Base-by-base conservation (phyloP, 345 rosid species). In the Lagerstroemia speciosa region DNA sequence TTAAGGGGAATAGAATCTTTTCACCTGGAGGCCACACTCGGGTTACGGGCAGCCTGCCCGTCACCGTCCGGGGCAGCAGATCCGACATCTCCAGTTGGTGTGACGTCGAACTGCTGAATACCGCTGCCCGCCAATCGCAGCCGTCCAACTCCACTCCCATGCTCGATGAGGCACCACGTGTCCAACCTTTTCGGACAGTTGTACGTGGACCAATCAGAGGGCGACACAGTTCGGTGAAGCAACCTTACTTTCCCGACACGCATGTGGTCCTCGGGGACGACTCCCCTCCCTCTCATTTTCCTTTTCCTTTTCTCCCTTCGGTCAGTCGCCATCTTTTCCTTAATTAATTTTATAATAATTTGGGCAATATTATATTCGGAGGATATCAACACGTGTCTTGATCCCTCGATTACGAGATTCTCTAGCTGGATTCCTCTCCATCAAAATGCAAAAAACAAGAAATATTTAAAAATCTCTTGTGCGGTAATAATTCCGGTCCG, bases 31-130 rank as follows among this genome's bases (percentile, higher is more conserved):
- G 83, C 88, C 86, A 83, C 96, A 68, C 20, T 41, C 1, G 70
- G 71, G 77, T 67, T 46, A 43, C 82, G 88, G 98, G 92, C 81
- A 85, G 86, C 33, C 82, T 87, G 82, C 90, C 96, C 89, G 85
- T 82, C 83, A 75, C 84, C 80, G 76, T 75, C 78, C 41, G 78
- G 94, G 96, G 92, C 85, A 81, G 67, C 34, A 3, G 69, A 74
- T 76, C 85, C 74, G 91, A 83, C 92, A 88, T 80, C 83, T 83
- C 76, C 83, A 87, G 89, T 79, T 82, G 88, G 78, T 76, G 46
- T 86, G 88, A 86, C 88, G 88, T 86, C 70, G 81, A 83, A 72
- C 75, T 80, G 73, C 81, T 73, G 81, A 79, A 83, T 72, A 58
- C 66, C 77, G 73, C 75, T 78, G 71, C 72, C 46, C 62, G 31